Base-by-base conservation (phyloP, 208 protist species). In the Leishmania lainsoni region DNA sequence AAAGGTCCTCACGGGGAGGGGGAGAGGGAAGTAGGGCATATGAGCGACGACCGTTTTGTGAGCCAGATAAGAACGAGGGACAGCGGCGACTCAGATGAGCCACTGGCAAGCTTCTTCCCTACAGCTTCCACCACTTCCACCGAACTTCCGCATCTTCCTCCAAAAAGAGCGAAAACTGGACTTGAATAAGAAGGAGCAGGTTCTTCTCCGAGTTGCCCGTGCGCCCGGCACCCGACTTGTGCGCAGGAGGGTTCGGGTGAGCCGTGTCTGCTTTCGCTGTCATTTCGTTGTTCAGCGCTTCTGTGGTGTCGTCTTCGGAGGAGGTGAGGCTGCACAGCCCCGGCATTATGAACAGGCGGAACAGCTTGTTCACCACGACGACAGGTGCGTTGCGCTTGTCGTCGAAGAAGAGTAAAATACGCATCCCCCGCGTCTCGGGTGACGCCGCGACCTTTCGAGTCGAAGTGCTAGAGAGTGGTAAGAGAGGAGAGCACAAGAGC, bases 361-460 rank as follows among this genome's bases (percentile, higher is more conserved):
- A 93, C 63, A 93, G 80, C 75, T 93, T 93, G 77, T 87, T 89
- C 42, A 93, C 87, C 42, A 87, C 87, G 48, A 93, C 80, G 69
- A 90, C 61, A 10, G 90, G 90, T 5, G 83, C 77, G 63, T 89
- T 89, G 52, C 86, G 86, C 69, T 75, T 70, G 26, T 83, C 74
- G 39, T 89, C 79, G 71, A 90, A 93, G 85, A 85, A 90, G 49
- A 93, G 70, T 63, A 87, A 78, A 39, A 91, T 87, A 8, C 90
- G 90, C 86, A 89, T 90, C 3, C 87, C 90, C 29, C 82, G 83
- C 48, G 56, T 78, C 35, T 79, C 75, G 10, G 80, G 61, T 20
- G 77, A 76, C 39, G 32, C 61, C 51, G 70, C 9, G 8, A 14
- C 39, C 56, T 75, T 56, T 22, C 45, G 52, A 39, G 12, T 35